Conservation (phyloP, 2,329 filamentous ascomycete genomes). For the Acarospora socialis region DNA sequence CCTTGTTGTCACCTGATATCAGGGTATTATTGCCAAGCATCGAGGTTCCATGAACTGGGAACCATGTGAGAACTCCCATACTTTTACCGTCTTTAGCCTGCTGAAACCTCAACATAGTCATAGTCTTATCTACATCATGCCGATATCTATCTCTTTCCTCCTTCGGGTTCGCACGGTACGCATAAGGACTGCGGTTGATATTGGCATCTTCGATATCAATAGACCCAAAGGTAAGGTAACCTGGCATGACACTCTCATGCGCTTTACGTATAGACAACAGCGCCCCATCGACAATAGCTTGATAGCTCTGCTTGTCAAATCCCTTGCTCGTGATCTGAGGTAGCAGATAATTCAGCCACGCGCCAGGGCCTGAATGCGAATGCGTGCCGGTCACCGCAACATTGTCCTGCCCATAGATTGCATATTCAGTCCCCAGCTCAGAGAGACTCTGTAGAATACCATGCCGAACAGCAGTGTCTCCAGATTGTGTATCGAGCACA, state of each 20-base stretch:
- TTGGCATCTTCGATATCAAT: conserved; percentile 62
- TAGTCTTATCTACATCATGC: conserved; percentile 54
- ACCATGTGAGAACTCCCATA: conserved; percentile 77
- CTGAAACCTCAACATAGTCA: conserved; percentile 69
- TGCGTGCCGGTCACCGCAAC: conserved; percentile 86
- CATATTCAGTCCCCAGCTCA: conserved; percentile 55
- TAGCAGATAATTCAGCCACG: conserved; percentile 87
- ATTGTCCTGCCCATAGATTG: conserved; percentile 63
- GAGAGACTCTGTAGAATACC: conserved; percentile 69
- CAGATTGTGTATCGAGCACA: conserved; percentile 73
- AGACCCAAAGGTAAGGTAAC: conserved; percentile 55
- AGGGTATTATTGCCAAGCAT: conserved; percentile 85
- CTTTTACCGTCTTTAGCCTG: conserved; percentile 60
- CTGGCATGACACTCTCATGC: conserved; percentile 56
- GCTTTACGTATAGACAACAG: conserved; percentile 69
- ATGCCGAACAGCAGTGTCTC: conserved; percentile 75
- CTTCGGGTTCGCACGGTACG: conserved; percentile 74
- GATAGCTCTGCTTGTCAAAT: conserved; percentile 74
- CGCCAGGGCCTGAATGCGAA: conserved; percentile 80
- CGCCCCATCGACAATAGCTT: conserved; percentile 76
- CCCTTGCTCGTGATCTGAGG: conserved; percentile 82
- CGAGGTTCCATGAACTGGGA: conserved; percentile 81
- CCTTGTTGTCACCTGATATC: conserved; percentile 91
- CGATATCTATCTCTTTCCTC: conserved; percentile 57
- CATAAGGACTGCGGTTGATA: conserved; percentile 76